These are phyloP conservation scores for Schizophyllum commune DNA, from an alignment of 1,284 basidiomycete genomes.

Conservation along the genomic window DNA sequence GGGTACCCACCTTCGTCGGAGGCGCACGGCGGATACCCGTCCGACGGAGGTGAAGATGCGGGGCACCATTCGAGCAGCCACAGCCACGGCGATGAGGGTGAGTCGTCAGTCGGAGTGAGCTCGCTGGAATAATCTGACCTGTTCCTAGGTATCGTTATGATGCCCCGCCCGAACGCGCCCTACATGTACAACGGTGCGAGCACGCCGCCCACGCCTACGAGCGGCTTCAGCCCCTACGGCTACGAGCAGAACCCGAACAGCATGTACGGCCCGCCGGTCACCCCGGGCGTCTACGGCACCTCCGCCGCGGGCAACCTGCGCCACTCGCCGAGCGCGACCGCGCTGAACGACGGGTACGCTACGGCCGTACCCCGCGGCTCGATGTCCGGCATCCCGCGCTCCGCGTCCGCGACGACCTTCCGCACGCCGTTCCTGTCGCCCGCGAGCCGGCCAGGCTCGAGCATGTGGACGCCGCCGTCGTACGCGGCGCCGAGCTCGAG, in stretches of 20 bases:
- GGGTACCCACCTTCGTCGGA: neutral
- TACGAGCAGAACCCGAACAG: conserved; percentile 18
- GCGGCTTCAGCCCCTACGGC: conserved; percentile 37
- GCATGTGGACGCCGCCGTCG: conserved; percentile 52
- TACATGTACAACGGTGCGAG: conserved; percentile 33
- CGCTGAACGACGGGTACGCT: neutral
- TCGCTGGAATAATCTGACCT: neutral
- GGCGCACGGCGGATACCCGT: neutral
- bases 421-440: conserved; percentile 63
- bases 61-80: neutral
- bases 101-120: neutral
- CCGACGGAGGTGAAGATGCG: neutral
- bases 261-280: conserved; percentile 5
- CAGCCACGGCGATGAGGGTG: neutral
- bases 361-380: conserved; percentile 5
- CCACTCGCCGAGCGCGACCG: neutral
- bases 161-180: conserved; percentile 36
- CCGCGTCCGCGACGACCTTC: conserved; percentile 39
- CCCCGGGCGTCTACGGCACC: conserved; percentile 2
- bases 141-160: conserved; percentile 11
- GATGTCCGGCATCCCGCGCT: conserved; percentile 23
- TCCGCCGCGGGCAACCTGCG: neutral
- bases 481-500: conserved; percentile 26
- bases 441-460: conserved; percentile 50
- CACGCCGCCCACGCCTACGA: conserved; percentile 14